Evolutionary conservation across 2,329 filamentous ascomycete genomes (phyloP).

Genomic region (Paecilomyces formosus): DNA sequence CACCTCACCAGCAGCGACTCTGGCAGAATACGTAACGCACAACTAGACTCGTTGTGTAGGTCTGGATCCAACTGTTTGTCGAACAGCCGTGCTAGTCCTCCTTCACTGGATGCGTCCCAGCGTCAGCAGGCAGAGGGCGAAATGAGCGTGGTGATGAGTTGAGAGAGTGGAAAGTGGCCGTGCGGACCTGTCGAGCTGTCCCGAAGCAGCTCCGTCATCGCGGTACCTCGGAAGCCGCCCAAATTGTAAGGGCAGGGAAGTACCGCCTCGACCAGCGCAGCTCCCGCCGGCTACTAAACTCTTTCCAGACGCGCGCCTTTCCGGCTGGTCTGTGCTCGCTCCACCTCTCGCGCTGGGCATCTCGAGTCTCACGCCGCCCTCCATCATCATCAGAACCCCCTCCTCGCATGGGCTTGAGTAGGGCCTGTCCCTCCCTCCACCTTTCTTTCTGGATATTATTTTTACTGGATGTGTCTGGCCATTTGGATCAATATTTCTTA

Average conservation of each 20-base stretch:
- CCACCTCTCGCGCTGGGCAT: conserved; percentile 9
- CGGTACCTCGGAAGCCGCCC: conserved; percentile 1
- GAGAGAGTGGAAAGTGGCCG: neutral
- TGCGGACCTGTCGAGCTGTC: conserved; percentile 8
- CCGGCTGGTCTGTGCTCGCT: conserved; percentile 14
- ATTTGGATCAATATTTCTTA: neutral
- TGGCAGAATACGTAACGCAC: neutral
- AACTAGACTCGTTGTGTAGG: neutral
- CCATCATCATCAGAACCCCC: conserved; percentile 4
- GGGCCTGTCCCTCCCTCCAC: neutral
- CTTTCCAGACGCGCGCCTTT: neutral
- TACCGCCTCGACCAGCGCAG: too few relatives aligned
- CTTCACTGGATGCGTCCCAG: neutral
- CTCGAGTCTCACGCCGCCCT: conserved; percentile 18
- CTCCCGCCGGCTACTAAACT: neutral
- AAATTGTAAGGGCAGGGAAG: neutral
- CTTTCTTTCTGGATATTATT: neutral
- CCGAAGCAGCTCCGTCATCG: conserved; percentile 13
- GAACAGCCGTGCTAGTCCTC: neutral
- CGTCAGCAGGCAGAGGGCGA: neutral
- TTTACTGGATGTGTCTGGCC: neutral
- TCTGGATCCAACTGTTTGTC: neutral
- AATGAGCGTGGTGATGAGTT: neutral
- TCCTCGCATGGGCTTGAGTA: neutral
- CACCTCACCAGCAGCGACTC: neutral